Evolutionary conservation across 208 protist species (phyloP).

Genomic region (Leishmania aethiopica): DNA sequence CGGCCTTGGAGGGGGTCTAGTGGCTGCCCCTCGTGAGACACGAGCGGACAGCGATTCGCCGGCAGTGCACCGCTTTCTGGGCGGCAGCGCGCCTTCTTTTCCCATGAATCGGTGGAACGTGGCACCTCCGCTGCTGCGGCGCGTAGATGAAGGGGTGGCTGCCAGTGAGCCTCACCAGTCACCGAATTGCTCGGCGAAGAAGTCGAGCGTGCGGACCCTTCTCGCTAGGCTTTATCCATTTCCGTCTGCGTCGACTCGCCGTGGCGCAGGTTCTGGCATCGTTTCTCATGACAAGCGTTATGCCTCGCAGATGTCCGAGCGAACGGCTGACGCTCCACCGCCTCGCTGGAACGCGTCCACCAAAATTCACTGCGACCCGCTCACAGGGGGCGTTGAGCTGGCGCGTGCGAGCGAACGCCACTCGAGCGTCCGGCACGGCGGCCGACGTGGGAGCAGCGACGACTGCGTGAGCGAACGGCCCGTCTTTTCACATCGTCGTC

Average conservation of each 20-base stretch:
- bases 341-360: conserved; percentile 12
- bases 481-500: neutral
- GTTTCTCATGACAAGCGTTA: neutral
- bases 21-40: neutral
- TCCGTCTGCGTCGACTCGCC: neutral
- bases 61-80: neutral
- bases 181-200: neutral
- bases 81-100: neutral
- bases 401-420: neutral
- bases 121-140: neutral
- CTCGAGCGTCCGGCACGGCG: neutral
- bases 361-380: neutral
- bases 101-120: neutral
- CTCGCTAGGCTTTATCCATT: conserved; percentile 4
- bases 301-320: neutral
- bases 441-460: neutral
- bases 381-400: neutral
- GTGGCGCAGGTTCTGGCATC: neutral
- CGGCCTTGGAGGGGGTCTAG: neutral
- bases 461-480: neutral
- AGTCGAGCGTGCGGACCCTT: neutral
- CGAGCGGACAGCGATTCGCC: neutral
- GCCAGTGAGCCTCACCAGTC: neutral
- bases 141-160: neutral
- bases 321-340: neutral